Base-by-base conservation (phyloP, 2,329 filamentous ascomycete species). In the Microcyclosporella mali region DNA sequence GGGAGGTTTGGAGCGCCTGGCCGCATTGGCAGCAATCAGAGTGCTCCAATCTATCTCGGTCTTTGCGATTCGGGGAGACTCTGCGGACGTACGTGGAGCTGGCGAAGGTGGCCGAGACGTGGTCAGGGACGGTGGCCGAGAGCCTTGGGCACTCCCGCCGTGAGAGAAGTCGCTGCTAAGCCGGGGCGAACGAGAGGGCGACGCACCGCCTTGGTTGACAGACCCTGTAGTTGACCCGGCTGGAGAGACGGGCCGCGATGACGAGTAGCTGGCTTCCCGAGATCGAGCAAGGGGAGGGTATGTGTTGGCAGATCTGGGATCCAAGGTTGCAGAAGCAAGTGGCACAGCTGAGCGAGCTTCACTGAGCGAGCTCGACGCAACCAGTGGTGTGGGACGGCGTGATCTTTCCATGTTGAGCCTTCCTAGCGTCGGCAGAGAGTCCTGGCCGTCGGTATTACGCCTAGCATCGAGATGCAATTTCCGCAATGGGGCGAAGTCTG, bases 1-100 rank as follows among this genome's bases (percentile, higher is more conserved):
- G 14, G 58, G 45, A 25, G 53, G 53, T 45, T 55, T 55, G 27
- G 45, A 33, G 14, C 53, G 49, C 27, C 56, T 45, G 3, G 54
- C 44, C 14, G 54, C 52, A 38, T 59, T 58, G 3, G 52, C 56
- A 28, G 57, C 57, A 8, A 58, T 33, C 19, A 55, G 30, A 18
- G 48, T 46, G 40, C 49, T 59, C 60, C 60, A 63, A 35, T 63
- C 60, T 3, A 58, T 33, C 30, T 62, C 58, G n/a, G 52, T 59
- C 40, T 45, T 47, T 15, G 58, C 59, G 17, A 62, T 37, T 3
- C 53, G 50, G 15, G 59, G 49, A n/a, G 51, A 44, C n/a, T 56
- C 53, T 6, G 25, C 42, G 27, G 56, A 48, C 25, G 49, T 53
- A 12, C 43, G 43, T 15, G 55, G 51, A 12, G 52, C 51, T 17